These are phyloP conservation scores for Colletotrichum scovillei DNA, from an alignment of 2,329 filamentous ascomycete species.

Conservation along the genomic window DNA sequence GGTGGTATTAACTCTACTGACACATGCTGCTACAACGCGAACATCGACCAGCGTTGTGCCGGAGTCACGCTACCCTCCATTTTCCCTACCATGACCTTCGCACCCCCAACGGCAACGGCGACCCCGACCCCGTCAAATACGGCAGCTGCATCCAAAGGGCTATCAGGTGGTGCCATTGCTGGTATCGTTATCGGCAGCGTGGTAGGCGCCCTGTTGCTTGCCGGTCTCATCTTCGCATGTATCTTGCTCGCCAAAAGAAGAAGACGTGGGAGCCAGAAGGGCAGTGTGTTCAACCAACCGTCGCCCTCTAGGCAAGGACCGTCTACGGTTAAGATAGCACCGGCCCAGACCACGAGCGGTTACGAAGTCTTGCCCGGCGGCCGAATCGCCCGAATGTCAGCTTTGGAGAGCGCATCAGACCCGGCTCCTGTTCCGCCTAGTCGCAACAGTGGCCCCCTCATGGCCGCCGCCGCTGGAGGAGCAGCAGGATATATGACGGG, in stretches of 20 bases:
- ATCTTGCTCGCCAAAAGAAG: conserved; percentile 62
- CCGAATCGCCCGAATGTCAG: conserved; percentile 95
- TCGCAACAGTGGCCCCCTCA: conserved; percentile 39
- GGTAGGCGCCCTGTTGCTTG: conserved; percentile 76
- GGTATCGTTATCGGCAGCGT: conserved; percentile 89
- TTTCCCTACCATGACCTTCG: conserved; percentile 73
- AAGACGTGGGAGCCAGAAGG: conserved; percentile 69
- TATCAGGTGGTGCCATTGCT: conserved; percentile 90
- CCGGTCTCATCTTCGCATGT: conserved; percentile 76
- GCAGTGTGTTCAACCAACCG: conserved; percentile 90
- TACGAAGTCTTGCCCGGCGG: conserved; percentile 86
- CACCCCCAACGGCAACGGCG: conserved; percentile 58
- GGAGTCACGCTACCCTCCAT: conserved; percentile 83
- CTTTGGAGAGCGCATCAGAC: conserved; percentile 80
- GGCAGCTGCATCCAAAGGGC: conserved; percentile 47
- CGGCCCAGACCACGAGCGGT: conserved; percentile 52
- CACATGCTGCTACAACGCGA: conserved; percentile 89
- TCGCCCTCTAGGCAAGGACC: conserved; percentile 72
- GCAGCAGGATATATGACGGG: conserved; percentile 58
- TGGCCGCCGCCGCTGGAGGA: conserved; percentile 55
- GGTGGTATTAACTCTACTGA: conserved; percentile 93
- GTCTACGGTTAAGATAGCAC: conserved; percentile 51
- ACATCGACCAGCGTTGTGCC: conserved; percentile 78
- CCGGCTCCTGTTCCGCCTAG: conserved; percentile 63
- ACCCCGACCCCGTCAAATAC: conserved; percentile 48